These are phyloP conservation scores for Fusarium odoratissimum DNA, from an alignment of 2,329 filamentous ascomycete genomes.

Conservation along the genomic window DNA sequence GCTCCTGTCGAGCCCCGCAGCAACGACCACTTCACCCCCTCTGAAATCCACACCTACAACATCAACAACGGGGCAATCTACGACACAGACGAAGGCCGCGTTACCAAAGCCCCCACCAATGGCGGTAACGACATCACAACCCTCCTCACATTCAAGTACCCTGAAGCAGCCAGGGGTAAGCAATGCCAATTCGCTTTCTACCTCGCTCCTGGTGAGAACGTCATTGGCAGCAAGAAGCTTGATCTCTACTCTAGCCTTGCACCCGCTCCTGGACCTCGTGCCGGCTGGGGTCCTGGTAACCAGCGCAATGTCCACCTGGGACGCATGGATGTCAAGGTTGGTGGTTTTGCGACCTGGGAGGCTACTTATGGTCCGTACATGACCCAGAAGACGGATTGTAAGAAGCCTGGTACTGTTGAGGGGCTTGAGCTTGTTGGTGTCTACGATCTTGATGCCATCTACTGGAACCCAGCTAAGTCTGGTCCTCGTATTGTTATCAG, in stretches of 20 bases:
- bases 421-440: slow-evolving; percentile 9
- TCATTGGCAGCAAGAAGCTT: slow-evolving; percentile 3
- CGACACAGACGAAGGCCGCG: background rate
- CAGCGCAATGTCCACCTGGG: background rate
- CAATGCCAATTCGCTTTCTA: slow-evolving; percentile 2
- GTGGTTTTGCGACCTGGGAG: background rate
- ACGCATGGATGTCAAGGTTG: background rate
- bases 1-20: background rate
- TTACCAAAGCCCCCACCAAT: background rate
- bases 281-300: background rate
- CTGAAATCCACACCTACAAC: background rate
- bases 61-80: slow-evolving; percentile 1
- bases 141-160: slow-evolving; percentile 4
- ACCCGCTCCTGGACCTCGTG: background rate
- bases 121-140: slow-evolving; percentile 2
- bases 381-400: slow-evolving; percentile 1
- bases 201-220: background rate
- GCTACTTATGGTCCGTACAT: background rate
- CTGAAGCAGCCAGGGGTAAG: background rate
- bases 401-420: slow-evolving; percentile 7
- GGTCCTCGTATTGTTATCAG: slow-evolving; percentile 1
- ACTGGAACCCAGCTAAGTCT: background rate
- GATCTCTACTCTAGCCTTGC: background rate
- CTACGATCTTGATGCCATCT: background rate
- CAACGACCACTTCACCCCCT: background rate